A percentile compares a stretch with the other conserved stretches of the same genome.
Conservation (phyloP, 345 rosid species). For the Hibiscus tridactylites region DNA sequence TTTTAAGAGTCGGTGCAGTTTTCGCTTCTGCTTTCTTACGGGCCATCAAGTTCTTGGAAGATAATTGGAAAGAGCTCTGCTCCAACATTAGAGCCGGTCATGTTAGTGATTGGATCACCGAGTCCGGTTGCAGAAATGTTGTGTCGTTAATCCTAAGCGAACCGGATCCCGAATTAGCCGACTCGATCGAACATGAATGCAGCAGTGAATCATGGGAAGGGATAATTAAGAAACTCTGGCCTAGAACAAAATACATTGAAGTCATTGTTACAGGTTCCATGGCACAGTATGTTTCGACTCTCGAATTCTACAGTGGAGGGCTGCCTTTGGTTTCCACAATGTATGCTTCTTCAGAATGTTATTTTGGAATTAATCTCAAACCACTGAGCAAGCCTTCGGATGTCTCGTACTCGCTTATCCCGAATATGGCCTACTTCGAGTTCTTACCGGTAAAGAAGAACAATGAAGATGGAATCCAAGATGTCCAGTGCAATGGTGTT, state of each 20-base stretch:
- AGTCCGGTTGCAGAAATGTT: slow-evolving; percentile 43
- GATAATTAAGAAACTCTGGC: slow-evolving; percentile 76
- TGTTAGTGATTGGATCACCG: slow-evolving; percentile 75
- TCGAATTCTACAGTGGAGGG: slow-evolving; percentile 84
- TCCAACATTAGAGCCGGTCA: slow-evolving; percentile 60
- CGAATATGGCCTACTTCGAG: slow-evolving; percentile 93
- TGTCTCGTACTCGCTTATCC: slow-evolving; percentile 84
- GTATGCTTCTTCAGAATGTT: slow-evolving; percentile 96
- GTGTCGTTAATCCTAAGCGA: slow-evolving; percentile 35
- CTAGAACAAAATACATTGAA: slow-evolving; percentile 76
- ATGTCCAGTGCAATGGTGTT: slow-evolving; percentile 30
- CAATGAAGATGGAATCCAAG: slow-evolving; percentile 23
- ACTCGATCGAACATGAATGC: slow-evolving; percentile 45
- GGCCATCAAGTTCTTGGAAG: slow-evolving; percentile 77
- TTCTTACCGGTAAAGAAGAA: slow-evolving; percentile 63
- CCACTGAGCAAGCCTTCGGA: slow-evolving; percentile 68
- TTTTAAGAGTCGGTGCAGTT: slow-evolving; percentile 77
- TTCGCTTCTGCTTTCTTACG: slow-evolving; percentile 88
- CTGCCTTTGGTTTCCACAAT: slow-evolving; percentile 77
- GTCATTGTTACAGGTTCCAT: slow-evolving; percentile 89
- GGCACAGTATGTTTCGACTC: slow-evolving; percentile 89
- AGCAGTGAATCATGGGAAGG: slow-evolving; percentile 68
- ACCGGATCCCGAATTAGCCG: slow-evolving; percentile 46
- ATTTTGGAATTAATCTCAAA: slow-evolving; percentile 73
- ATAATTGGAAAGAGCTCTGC: slow-evolving; percentile 66